Evolutionary conservation across 768 basidiomycete species (phyloP).

Genomic region (Fomitopsis pulvina): DNA sequence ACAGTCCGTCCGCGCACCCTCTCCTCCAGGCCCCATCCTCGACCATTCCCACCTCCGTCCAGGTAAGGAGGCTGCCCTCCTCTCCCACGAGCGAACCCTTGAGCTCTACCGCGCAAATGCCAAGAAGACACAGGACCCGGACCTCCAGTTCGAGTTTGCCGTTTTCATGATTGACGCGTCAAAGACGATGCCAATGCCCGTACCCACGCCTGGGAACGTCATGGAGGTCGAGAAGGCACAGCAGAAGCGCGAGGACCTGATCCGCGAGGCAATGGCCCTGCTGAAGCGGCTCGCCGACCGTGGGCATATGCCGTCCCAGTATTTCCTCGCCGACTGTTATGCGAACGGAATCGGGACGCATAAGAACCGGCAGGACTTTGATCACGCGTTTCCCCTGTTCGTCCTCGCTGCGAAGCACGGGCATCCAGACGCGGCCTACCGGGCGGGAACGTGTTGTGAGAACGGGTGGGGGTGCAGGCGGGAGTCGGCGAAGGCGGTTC

Average conservation of each 20-base stretch:
- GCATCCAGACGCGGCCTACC: slow-evolving; percentile 91
- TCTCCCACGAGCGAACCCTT: slow-evolving; percentile 93
- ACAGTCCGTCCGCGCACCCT: slow-evolving; percentile 50
- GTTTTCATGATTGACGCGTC: slow-evolving; percentile 99
- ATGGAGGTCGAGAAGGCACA: slow-evolving; percentile 75
- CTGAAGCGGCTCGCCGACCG: slow-evolving; percentile 90
- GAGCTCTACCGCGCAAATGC: slow-evolving; percentile 97
- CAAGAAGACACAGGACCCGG: slow-evolving; percentile 97
- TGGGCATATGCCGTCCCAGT: slow-evolving; percentile 91
- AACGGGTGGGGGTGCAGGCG: slow-evolving; percentile 97
- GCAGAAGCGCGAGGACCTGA: slow-evolving; percentile 80
- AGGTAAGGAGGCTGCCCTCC: slow-evolving; percentile 86
- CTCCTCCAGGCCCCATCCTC: slow-evolving; percentile 67
- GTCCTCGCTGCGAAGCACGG: slow-evolving; percentile 95
- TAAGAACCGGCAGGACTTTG: slow-evolving; percentile 91
- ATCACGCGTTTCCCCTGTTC: slow-evolving; percentile 93
- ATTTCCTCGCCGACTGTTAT: slow-evolving; percentile 97
- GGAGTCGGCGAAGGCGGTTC: slow-evolving; percentile 85
- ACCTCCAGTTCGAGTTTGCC: slow-evolving; percentile 96
- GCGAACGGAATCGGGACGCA: slow-evolving; percentile 96
- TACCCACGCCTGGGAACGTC: slow-evolving; percentile 61
- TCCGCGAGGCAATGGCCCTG: slow-evolving; percentile 80
- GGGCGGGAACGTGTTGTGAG: slow-evolving; percentile 96
- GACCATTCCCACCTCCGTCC: slow-evolving; percentile 92
- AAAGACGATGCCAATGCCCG: slow-evolving; percentile 79